These are phyloP conservation scores for Geotrichum klebahnii DNA, from an alignment of 1,139 yeast species.

Conservation along the genomic window DNA sequence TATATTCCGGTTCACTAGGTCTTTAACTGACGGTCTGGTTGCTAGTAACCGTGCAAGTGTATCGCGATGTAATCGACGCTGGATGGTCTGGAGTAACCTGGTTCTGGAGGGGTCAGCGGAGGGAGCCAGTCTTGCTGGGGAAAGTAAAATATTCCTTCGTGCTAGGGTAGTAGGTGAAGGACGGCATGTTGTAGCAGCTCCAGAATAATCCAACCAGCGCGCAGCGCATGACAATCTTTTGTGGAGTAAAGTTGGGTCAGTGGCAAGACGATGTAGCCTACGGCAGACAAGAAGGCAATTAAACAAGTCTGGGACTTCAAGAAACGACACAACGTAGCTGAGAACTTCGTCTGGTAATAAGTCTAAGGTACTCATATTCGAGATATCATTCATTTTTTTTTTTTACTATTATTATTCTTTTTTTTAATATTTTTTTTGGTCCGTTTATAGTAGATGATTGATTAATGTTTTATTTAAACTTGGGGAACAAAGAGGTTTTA, in stretches of 20 bases:
- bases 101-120: slow-evolving; percentile 28
- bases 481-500: no score
- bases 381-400: no score
- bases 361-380: neutral
- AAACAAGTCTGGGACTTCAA: slow-evolving; percentile 33
- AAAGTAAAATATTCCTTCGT: slow-evolving; percentile 30
- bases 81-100: slow-evolving; percentile 28
- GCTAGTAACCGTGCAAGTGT: slow-evolving; percentile 29
- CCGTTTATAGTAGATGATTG: no score
- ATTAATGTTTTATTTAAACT: no score
- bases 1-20: slow-evolving; percentile 29
- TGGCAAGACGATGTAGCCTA: slow-evolving; percentile 29
- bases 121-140: slow-evolving; percentile 32
- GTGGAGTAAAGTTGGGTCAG: slow-evolving; percentile 28
- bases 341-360: slow-evolving; percentile 33
- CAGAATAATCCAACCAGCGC: slow-evolving; percentile 26
- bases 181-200: slow-evolving; percentile 23
- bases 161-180: slow-evolving; percentile 31
- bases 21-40: slow-evolving; percentile 29
- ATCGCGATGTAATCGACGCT: slow-evolving; percentile 30
- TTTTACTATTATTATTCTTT: no score
- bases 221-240: slow-evolving; percentile 27
- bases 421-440: no score
- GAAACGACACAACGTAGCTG: slow-evolving; percentile 26
- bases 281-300: slow-evolving; percentile 26